phyloP scores from a whole-genome alignment of 1,284 basidiomycete genomes.

The Ganoderma sp. region DNA sequence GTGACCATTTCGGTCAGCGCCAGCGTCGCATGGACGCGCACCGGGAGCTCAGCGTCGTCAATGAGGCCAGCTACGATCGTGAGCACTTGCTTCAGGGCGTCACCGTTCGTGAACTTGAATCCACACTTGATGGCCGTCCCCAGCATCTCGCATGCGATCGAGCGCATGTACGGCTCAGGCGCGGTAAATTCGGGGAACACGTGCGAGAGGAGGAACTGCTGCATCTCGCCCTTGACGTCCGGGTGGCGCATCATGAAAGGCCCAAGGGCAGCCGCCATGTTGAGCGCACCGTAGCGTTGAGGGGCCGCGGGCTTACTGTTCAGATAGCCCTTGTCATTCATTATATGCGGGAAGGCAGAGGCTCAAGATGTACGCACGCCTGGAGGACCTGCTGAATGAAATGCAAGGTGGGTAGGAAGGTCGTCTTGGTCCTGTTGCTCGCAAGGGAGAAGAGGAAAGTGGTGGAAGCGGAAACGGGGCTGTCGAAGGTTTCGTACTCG shows the following conservation, averaged over 20 bases:
- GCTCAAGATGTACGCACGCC: constrained; percentile 55
- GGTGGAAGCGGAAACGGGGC: constrained; percentile 78
- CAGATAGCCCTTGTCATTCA: neutral
- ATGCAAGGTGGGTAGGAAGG: constrained; percentile 78
- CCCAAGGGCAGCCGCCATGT: constrained; percentile 77
- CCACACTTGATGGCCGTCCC: constrained; percentile 73
- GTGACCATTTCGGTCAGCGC: constrained; percentile 81
- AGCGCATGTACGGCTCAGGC: constrained; percentile 72
- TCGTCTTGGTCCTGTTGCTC: constrained; percentile 75
- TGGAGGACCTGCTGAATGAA: constrained; percentile 77
- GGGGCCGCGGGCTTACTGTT: constrained; percentile 58
- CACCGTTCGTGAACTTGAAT: constrained; percentile 67
- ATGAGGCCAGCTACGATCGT: constrained; percentile 64
- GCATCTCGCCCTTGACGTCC: constrained; percentile 77
- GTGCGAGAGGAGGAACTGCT: constrained; percentile 74
- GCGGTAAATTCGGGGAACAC: constrained; percentile 75
- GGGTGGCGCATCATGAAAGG: constrained; percentile 83
- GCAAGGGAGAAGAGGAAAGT: constrained; percentile 80
- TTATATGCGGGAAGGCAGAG: no score
- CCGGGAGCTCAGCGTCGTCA: constrained; percentile 82
- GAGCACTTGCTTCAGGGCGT: constrained; percentile 71
- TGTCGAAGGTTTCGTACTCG: constrained; percentile 79
- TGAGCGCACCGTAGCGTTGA: constrained; percentile 82
- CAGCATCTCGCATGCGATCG: constrained; percentile 80
- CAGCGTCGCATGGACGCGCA: constrained; percentile 84